These are phyloP conservation scores for Fusarium albidum DNA, from an alignment of 2,329 filamentous ascomycete species.

Conservation along the genomic window DNA sequence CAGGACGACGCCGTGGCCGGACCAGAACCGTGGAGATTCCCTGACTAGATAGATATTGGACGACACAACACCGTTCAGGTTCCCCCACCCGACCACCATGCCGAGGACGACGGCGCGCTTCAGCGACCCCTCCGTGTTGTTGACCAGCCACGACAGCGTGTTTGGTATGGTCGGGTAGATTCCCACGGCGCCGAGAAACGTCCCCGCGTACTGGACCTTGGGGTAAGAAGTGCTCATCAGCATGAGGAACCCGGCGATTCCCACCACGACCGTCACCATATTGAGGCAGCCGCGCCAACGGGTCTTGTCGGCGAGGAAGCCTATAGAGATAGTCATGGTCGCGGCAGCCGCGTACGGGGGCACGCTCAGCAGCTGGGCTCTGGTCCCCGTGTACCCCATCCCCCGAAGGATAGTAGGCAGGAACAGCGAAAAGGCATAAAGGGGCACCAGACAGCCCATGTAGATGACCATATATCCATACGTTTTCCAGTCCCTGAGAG, in stretches of 20 bases:
- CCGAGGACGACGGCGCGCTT: slow-evolving; percentile 77
- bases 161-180: slow-evolving; percentile 78
- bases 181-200: slow-evolving; percentile 70
- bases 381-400: slow-evolving; percentile 46
- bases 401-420: slow-evolving; percentile 63
- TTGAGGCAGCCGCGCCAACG: slow-evolving; percentile 72
- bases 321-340: slow-evolving; percentile 67
- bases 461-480: slow-evolving; percentile 57
- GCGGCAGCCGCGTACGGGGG: slow-evolving; percentile 69
- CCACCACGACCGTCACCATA: slow-evolving; percentile 67
- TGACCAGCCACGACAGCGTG: slow-evolving; percentile 74
- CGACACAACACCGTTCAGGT: slow-evolving; percentile 72
- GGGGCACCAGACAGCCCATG: slow-evolving; percentile 56
- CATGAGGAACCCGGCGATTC: slow-evolving; percentile 73
- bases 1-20: slow-evolving; percentile 69
- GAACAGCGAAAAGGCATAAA: slow-evolving; percentile 64
- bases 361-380: slow-evolving; percentile 65
- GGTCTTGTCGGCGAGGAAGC: slow-evolving; percentile 72
- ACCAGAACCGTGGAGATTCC: slow-evolving; percentile 43
- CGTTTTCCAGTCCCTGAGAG: slow-evolving; percentile 82
- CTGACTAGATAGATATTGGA: slow-evolving; percentile 68
- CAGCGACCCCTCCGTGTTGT: slow-evolving; percentile 67
- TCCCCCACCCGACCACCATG: slow-evolving; percentile 79
- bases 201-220: slow-evolving; percentile 71
- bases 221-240: slow-evolving; percentile 63